These are phyloP conservation scores for Avena sativa DNA, from an alignment of 176 grass and related monocot species.

Conservation along the genomic window DNA sequence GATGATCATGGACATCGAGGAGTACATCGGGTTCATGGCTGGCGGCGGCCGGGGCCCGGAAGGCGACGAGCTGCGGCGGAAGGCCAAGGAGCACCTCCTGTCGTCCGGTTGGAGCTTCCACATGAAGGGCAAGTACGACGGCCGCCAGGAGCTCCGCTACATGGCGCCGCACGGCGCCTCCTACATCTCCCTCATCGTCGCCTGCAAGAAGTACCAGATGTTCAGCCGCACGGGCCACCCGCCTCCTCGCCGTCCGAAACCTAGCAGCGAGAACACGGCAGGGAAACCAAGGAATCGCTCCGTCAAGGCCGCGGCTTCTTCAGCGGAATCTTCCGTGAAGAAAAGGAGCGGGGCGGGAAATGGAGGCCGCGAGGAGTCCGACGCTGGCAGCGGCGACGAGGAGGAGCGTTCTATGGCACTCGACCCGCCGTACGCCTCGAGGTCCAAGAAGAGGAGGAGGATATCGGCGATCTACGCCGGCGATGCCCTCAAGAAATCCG, in stretches of 20 bases:
- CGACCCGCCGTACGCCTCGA: background rate
- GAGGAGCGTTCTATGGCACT: background rate
- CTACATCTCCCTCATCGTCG: slow-evolving; percentile 62
- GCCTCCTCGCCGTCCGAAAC: background rate
- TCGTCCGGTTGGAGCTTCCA: slow-evolving; percentile 39
- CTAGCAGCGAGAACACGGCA: background rate
- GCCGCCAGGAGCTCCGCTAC: slow-evolving; percentile 46
- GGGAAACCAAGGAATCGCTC: background rate
- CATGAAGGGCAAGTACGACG: slow-evolving; percentile 20
- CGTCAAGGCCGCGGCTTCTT: background rate
- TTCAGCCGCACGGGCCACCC: background rate
- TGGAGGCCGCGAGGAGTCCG: background rate
- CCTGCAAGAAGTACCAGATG: slow-evolving; percentile 48
- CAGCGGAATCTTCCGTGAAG: background rate
- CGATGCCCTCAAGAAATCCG: background rate
- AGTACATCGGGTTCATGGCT: slow-evolving; percentile 47
- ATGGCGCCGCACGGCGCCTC: slow-evolving; percentile 47
- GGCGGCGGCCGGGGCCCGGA: background rate
- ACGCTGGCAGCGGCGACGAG: background rate
- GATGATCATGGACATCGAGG: slow-evolving; percentile 24
- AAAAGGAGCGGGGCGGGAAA: background rate
- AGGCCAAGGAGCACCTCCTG: slow-evolving; percentile 45
- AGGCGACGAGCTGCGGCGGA: slow-evolving; percentile 26
- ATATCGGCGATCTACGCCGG: background rate
- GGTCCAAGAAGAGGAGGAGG: slow-evolving; percentile 23